phyloP scores from a whole-genome alignment of 495 filamentous ascomycete genomes.

The Aeminium ludgeri region DNA sequence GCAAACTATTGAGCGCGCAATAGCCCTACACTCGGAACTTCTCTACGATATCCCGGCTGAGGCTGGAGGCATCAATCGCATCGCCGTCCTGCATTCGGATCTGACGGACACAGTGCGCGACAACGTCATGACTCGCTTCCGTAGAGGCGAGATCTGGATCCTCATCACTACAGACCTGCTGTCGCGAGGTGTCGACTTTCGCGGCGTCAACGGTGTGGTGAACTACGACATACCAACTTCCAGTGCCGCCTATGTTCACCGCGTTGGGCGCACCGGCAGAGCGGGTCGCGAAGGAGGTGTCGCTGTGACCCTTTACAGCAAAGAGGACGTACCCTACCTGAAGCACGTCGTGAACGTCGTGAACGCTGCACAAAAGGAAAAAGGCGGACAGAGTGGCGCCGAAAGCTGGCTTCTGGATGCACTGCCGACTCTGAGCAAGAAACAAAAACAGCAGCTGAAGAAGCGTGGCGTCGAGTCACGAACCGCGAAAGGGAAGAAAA shows the following conservation, averaged over 20 bases:
- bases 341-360: conserved; percentile 91
- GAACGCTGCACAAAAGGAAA: conserved; percentile 52
- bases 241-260: conserved; percentile 78
- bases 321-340: conserved; percentile 79
- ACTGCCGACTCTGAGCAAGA: conserved; percentile 66
- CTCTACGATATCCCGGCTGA: conserved; percentile 84
- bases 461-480: conserved; percentile 53
- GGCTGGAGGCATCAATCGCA: conserved; percentile 69
- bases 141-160: conserved; percentile 86
- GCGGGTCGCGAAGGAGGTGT: conserved; percentile 77
- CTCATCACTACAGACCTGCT: conserved; percentile 89
- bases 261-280: conserved; percentile 77
- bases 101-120: conserved; percentile 61
- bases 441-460: conserved; percentile 67
- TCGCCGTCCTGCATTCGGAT: conserved; percentile 79
- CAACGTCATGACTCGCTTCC: conserved; percentile 72
- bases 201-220: conserved; percentile 78
- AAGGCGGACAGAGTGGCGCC: conserved; percentile 31
- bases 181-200: conserved; percentile 80
- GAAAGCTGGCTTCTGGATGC: conserved; percentile 82
- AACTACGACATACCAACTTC: conserved; percentile 94
- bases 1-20: conserved; percentile 78
- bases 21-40: conserved; percentile 73
- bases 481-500: conserved; percentile 36
- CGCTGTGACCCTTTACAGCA: conserved; percentile 88